These are phyloP conservation scores for Ogataea pilisensis DNA, from an alignment of 805 yeast genomes.

Conservation along the genomic window DNA sequence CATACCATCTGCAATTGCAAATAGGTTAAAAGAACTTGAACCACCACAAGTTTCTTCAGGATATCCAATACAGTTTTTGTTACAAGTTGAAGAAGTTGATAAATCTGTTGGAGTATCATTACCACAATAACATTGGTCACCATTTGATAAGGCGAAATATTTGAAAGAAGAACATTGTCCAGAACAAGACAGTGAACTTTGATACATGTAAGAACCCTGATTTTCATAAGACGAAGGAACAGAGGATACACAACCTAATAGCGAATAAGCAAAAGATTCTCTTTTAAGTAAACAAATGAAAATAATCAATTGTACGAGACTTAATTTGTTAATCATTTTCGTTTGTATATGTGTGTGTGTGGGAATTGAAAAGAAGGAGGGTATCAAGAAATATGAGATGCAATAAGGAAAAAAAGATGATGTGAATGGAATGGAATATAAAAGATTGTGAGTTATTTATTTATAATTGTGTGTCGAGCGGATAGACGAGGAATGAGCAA, in stretches of 20 bases:
- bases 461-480: too few species aligned
- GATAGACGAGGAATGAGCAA: too few species aligned
- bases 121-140: slow-evolving; percentile 68
- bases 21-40: slow-evolving; percentile 42
- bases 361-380: not conserved
- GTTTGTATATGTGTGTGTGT: not conserved
- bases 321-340: not conserved
- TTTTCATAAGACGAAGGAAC: slow-evolving; percentile 33
- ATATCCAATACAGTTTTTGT: slow-evolving; percentile 55
- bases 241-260: slow-evolving; percentile 37
- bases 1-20: slow-evolving; percentile 35
- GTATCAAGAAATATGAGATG: too few species aligned
- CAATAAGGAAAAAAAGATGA: too few species aligned
- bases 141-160: slow-evolving; percentile 48
- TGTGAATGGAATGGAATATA: too few species aligned
- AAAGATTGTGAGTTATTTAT: too few species aligned
- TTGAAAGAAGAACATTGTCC: slow-evolving; percentile 38
- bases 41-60: slow-evolving; percentile 59
- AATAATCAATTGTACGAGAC: slow-evolving; percentile 3
- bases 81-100: slow-evolving; percentile 36
- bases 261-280: slow-evolving; percentile 5
- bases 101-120: slow-evolving; percentile 33
- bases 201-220: slow-evolving; percentile 50
- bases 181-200: slow-evolving; percentile 54
- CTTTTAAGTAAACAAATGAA: slow-evolving; percentile 1